Base-by-base conservation (phyloP, 208 protist species). In the Leishmania aethiopica region DNA sequence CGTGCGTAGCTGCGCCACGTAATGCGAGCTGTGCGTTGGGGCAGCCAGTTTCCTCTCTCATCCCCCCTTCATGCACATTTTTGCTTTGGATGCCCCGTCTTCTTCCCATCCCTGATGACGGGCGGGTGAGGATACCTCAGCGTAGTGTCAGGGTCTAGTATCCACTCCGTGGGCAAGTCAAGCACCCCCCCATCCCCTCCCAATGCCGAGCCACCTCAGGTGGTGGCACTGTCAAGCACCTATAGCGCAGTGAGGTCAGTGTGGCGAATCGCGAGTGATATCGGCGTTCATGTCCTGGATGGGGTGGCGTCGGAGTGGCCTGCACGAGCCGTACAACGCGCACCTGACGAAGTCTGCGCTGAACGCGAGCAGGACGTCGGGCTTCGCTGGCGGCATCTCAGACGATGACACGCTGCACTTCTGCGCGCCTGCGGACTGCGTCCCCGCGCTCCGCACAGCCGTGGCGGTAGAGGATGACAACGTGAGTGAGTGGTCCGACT, bases 361-460 rank as follows among this genome's bases (percentile, higher is more conserved):
- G 59, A 19, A n/a, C 40, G 2, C 19, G 55, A 25, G 62, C 49
- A 47, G 47, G 10, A 53, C 28, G 42, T 55, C 19, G 7, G 22
- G 28, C 28, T 40, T 49, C 51, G 32, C 66, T 22, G 17, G 40
- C 15, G 60, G 64, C 45, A 47, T 59, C 55, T 81, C 75, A 3
- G 75, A 81, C 70, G 76, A 69, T 3, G 60, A 78, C 71, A 72
- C 77, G 49, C 59, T 78, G 69, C 69, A 78, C 59, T 77, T 81
- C 45, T 57, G 70, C 47, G 15, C 51, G n/a, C 45, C 73, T 35
- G 51, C 49, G 0, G 81, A 59, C 49, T 28, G 60, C 67, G 45
- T 35, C 15, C 69, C 32, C 57, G 32, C 66, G 13, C 25, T 7
- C 10, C 75, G 75, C 28, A 66, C 74, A 35, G 80, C 80, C 1